phyloP scores from a whole-genome alignment of 1,284 basidiomycete species.

The Melampsora larici-populina region DNA sequence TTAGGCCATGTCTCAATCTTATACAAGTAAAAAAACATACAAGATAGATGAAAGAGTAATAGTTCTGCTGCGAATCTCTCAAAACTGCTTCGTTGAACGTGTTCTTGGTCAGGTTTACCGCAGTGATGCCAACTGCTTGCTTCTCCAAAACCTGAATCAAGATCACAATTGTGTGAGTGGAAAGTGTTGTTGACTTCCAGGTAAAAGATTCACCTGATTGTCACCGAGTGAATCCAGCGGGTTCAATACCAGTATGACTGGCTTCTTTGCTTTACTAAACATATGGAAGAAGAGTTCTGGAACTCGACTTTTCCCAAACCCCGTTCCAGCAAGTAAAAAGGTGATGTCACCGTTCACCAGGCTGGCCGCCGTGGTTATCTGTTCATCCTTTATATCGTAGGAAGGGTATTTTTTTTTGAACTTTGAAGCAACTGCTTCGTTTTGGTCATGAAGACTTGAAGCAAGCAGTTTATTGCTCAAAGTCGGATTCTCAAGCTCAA shows the following conservation, averaged over 20 bases:
- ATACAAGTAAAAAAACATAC: conserved; percentile 8
- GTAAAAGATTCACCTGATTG: conserved; percentile 10
- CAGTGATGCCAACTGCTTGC: background rate
- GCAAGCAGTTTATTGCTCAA: too few relatives aligned
- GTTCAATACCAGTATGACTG: conserved; percentile 9
- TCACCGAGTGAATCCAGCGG: conserved; percentile 8
- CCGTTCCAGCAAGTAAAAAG: too few relatives aligned
- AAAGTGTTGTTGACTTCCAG: background rate
- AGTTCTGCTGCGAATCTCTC: background rate
- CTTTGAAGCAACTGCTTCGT: too few relatives aligned
- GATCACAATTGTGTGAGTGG: background rate
- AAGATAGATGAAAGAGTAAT: background rate
- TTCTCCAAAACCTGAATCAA: conserved; percentile 5
- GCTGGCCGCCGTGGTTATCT: background rate
- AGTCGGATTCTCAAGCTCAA: too few relatives aligned
- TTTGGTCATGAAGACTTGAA: too few relatives aligned
- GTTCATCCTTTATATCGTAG: background rate
- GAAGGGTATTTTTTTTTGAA: too few relatives aligned
- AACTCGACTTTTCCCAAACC: too few relatives aligned
- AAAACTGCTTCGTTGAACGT: background rate
- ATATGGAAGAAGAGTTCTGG: too few relatives aligned
- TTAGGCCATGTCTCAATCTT: too few relatives aligned
- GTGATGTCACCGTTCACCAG: background rate
- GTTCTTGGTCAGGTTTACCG: background rate
- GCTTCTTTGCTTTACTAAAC: background rate